These are phyloP conservation scores for Globisporangium splendens DNA, from an alignment of 352 stramenopile genomes.

Conservation along the genomic window DNA sequence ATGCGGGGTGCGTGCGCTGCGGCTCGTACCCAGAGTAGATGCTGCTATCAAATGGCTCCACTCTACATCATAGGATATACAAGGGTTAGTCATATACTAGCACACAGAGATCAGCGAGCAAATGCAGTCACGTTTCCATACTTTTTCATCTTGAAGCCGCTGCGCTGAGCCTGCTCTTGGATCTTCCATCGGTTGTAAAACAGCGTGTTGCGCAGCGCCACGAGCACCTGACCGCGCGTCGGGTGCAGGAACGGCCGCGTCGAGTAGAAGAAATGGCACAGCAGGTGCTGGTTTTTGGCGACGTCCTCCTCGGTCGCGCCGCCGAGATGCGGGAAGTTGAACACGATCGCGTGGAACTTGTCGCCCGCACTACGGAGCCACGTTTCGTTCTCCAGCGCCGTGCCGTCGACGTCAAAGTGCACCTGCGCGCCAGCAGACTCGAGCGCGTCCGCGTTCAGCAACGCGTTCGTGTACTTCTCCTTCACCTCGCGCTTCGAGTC, in stretches of 20 bases:
- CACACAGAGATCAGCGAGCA: not conserved
- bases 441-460: conserved; percentile 67
- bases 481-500: conserved; percentile 66
- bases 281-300: conserved; percentile 74
- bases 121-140: conserved; percentile 11
- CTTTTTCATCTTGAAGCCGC: conserved; percentile 67
- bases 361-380: conserved; percentile 35
- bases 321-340: conserved; percentile 87
- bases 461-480: conserved; percentile 66
- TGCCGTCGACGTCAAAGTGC: conserved; percentile 70
- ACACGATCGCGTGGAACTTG: conserved; percentile 69
- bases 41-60: conserved; percentile 57
- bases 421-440: conserved; percentile 62
- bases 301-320: conserved; percentile 81
- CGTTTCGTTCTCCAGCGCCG: conserved; percentile 47
- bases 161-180: conserved; percentile 53
- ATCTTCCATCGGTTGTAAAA: conserved; percentile 88
- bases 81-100: not conserved
- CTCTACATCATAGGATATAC: conserved; percentile 18
- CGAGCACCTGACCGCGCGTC: conserved; percentile 59
- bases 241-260: conserved; percentile 53
- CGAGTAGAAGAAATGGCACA: conserved; percentile 77
- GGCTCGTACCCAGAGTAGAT: conserved; percentile 76
- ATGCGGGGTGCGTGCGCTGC: conserved; percentile 70
- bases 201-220: conserved; percentile 68